A percentile compares a stretch with the other conserved stretches of the same genome.
These are phyloP conservation scores for Penicillium subrubescens DNA, from an alignment of 495 filamentous ascomycete species.

Conservation along the genomic window DNA sequence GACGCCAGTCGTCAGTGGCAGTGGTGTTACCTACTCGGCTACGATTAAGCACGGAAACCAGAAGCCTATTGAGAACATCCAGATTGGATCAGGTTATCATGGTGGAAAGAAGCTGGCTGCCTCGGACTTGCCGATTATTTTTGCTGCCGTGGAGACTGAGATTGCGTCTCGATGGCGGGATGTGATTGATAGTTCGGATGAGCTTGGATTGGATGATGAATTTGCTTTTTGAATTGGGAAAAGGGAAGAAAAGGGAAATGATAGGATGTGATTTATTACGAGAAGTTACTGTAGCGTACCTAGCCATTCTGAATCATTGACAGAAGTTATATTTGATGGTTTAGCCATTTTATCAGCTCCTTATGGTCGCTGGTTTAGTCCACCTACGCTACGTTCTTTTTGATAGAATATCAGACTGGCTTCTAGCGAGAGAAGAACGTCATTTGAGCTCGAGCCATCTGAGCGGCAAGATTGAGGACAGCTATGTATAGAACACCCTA, in stretches of 20 bases:
- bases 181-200: slow-evolving; percentile 38
- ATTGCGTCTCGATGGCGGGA: slow-evolving; percentile 27
- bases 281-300: slow-evolving; percentile 2
- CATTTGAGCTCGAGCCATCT: no score
- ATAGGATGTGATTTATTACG: background rate
- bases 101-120: slow-evolving; percentile 15
- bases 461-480: no score
- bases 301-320: background rate
- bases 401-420: no score
- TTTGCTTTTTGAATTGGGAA: background rate
- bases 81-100: slow-evolving; percentile 22
- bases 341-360: no score
- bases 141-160: slow-evolving; percentile 22
- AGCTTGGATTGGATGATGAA: slow-evolving; percentile 24
- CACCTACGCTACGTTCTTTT: no score
- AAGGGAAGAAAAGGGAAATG: background rate
- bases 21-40: slow-evolving; percentile 11
- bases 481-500: no score
- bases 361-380: no score
- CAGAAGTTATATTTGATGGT: background rate
- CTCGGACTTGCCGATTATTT: slow-evolving; percentile 25
- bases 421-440: no score
- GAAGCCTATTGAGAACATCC: slow-evolving; percentile 21
- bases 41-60: slow-evolving; percentile 16
- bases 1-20: slow-evolving; percentile 8